Base-by-base conservation (phyloP, 148 eudicot genomes). In the Rhododendron mucronatum region DNA sequence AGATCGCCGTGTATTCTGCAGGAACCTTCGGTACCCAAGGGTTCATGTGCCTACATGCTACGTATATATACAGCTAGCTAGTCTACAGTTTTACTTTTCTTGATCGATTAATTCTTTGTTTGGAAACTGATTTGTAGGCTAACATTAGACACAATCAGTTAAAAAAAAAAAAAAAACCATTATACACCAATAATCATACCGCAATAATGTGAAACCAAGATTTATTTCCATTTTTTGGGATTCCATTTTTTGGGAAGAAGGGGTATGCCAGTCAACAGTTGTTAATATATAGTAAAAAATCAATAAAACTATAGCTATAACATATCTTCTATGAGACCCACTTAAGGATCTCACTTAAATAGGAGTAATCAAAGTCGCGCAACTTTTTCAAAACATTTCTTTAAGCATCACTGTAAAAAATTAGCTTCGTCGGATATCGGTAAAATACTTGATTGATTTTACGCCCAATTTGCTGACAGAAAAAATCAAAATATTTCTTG, bases 11-110 rank as follows among this genome's bases (percentile, higher is more conserved):
- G 87, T 37, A 39, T 81, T 75, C 50, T 86, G 80, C 83, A 82
- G 81, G 87, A 89, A 87, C 87, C 90, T 88, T 87, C 91, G 84
- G 88, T 82, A 50, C 85, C 86, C 30, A 21, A 76, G 47, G 28
- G 78, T 35, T n/a, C 71, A 63, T 63, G 67, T 13, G 75, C 44
- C 44, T 71, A 82, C 45, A n/a, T 63, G 30, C 71, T 63, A 2
- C 21, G 23, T 18, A 39, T 23, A 7, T 18, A 39, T 23, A 7
- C 2, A 74, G 63, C 23, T 57, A 57, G 16, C 45, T 18, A 74
- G 39, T 74, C 78, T 74, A 35, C 21, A 2, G 23, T 1, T 33
- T 74, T 30, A 30, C 35, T 71, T 30, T 71, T 3, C 28, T 63
- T 63, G 69, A 63, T 63, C 45, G 45, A 41, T 2, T 10, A 61